A percentile compares a stretch with the other conserved stretches of the same genome.
Conservation (phyloP, 768 basidiomycete species). For the Boletus bicolor region DNA sequence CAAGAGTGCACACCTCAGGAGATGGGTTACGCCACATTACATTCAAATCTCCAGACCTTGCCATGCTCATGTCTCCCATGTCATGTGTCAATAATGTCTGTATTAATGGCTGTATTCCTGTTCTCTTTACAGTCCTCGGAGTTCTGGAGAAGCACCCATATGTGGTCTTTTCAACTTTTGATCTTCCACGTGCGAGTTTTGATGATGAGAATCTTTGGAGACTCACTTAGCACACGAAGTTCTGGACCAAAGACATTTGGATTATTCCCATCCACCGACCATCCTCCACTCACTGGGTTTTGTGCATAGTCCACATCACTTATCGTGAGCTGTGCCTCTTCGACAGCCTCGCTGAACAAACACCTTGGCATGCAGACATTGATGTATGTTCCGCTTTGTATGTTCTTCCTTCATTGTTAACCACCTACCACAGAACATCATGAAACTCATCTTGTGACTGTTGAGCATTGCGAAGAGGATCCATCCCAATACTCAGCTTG, state of each 20-base stretch:
- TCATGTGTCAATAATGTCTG: neutral
- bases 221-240: neutral
- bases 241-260: neutral
- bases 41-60: neutral
- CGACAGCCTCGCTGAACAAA: neutral
- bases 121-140: neutral
- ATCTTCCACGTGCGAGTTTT: neutral
- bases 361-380: neutral
- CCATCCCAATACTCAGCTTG: no score
- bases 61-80: neutral
- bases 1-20: neutral
- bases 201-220: neutral
- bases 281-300: neutral
- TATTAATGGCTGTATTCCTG: neutral
- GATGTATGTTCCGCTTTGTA: neutral
- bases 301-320: neutral
- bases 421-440: neutral
- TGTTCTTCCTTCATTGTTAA: neutral
- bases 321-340: neutral
- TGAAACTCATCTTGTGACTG: no score
- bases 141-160: neutral
- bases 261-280: neutral
- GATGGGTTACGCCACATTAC: neutral
- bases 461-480: no score
- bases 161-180: neutral